Conservation (phyloP, 345 rosid genomes). For the Leavenworthia alabamica region DNA sequence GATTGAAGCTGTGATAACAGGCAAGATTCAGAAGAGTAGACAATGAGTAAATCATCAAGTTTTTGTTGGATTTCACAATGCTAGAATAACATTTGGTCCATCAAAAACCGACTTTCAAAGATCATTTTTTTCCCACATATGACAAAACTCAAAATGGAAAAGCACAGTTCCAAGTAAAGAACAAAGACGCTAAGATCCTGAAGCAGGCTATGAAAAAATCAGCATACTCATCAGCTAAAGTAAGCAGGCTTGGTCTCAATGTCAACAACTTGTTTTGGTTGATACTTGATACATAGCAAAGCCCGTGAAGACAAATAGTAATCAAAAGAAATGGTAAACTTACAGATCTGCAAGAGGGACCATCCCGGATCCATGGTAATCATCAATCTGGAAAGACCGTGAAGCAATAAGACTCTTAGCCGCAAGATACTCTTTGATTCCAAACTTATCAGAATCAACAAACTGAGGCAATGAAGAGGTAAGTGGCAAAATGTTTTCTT, state of each 20-base stretch:
- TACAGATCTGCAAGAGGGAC: conserved; percentile 96
- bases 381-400: conserved; percentile 71
- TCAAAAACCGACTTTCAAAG: background rate
- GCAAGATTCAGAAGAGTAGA: conserved; percentile 2
- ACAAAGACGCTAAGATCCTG: background rate
- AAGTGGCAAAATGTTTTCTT: conserved; percentile 63
- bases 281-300: background rate
- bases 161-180: background rate
- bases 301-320: background rate
- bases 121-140: background rate
- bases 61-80: no score
- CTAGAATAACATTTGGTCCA: background rate
- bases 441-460: conserved; percentile 39
- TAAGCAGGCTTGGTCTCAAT: background rate
- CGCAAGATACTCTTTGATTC: conserved; percentile 57
- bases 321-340: conserved; percentile 25
- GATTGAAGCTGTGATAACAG: conserved; percentile 59
- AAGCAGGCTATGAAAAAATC: background rate
- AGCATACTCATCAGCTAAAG: background rate
- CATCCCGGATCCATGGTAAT: conserved; percentile 79
- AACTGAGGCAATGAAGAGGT: conserved; percentile 27
- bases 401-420: conserved; percentile 73
- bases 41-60: background rate
- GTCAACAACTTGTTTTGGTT: background rate
- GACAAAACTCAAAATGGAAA: background rate